phyloP scores from a whole-genome alignment of 2,329 filamentous ascomycete species.

The Grosmannia clavigera region DNA sequence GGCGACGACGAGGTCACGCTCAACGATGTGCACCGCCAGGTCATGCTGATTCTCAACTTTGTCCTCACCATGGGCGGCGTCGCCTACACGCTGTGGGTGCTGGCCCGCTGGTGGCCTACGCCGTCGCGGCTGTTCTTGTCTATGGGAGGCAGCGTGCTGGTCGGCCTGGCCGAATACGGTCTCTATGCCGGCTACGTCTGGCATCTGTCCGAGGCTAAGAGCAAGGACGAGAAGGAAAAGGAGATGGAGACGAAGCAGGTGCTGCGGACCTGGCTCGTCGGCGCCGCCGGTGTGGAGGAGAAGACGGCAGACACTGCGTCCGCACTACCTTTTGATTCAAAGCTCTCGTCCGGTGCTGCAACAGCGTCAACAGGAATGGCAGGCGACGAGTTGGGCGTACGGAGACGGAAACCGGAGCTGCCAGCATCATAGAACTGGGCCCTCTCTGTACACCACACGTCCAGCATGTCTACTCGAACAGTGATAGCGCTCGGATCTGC shows the following conservation, averaged over 20 bases:
- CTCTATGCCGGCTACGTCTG: conserved; percentile 67
- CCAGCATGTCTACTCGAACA: too few species aligned
- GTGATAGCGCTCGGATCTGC: too few species aligned
- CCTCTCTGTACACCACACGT: too few species aligned
- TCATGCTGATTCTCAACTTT: conserved; percentile 81
- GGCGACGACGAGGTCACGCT: conserved; percentile 54
- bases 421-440: not conserved
- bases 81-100: conserved; percentile 66
- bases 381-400: not conserved
- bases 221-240: conserved; percentile 42
- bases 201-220: conserved; percentile 56
- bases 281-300: conserved; percentile 25
- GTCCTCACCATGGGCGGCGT: conserved; percentile 74
- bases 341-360: not conserved
- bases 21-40: conserved; percentile 65
- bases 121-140: conserved; percentile 58
- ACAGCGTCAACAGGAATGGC: not conserved
- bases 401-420: not conserved
- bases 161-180: conserved; percentile 64
- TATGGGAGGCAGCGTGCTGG: conserved; percentile 55
- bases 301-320: conserved; percentile 11
- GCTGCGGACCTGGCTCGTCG: conserved; percentile 58
- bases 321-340: not conserved
- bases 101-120: conserved; percentile 62
- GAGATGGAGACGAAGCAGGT: conserved; percentile 56